Conservation (phyloP, 768 basidiomycete genomes). For the Fistulinella prunicolor region DNA sequence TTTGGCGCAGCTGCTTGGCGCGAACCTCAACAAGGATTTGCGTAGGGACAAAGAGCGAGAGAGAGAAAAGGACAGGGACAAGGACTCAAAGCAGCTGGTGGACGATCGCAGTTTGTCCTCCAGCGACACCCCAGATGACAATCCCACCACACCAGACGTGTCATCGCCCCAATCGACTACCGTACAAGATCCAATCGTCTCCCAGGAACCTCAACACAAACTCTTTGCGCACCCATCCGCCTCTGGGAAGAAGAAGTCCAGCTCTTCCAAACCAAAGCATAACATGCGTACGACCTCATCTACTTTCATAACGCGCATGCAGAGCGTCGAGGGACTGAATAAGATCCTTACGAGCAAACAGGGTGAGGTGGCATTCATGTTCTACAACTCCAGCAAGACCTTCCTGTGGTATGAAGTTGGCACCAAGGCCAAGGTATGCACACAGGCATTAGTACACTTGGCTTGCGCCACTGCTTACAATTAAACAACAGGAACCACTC, state of each 20-base stretch:
- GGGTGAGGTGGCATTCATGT: constrained; percentile 82
- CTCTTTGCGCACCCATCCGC: constrained; percentile 58
- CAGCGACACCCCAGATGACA: constrained; percentile 72
- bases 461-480: constrained; percentile 6
- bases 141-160: constrained; percentile 41
- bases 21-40: constrained; percentile 53
- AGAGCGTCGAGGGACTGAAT: constrained; percentile 72
- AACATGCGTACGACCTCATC: constrained; percentile 90
- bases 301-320: constrained; percentile 86
- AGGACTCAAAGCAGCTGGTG: constrained; percentile 25
- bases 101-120: constrained; percentile 80
- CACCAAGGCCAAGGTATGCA: constrained; percentile 73
- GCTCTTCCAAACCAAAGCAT: constrained; percentile 73
- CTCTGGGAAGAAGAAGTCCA: constrained; percentile 58
- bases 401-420: constrained; percentile 87
- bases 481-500: constrained; percentile 72
- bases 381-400: constrained; percentile 84
- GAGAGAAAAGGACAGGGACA: constrained; percentile 41
- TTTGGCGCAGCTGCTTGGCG: constrained; percentile 64
- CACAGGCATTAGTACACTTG: background rate
- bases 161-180: constrained; percentile 33
- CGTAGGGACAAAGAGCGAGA: constrained; percentile 43
- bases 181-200: constrained; percentile 28
- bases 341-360: constrained; percentile 72
- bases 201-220: constrained; percentile 42